Evolutionary conservation across 441 rosid genomes (phyloP), one percentile per base, ranked within the genome.

Genomic region (Gossypium lobatum): DNA sequence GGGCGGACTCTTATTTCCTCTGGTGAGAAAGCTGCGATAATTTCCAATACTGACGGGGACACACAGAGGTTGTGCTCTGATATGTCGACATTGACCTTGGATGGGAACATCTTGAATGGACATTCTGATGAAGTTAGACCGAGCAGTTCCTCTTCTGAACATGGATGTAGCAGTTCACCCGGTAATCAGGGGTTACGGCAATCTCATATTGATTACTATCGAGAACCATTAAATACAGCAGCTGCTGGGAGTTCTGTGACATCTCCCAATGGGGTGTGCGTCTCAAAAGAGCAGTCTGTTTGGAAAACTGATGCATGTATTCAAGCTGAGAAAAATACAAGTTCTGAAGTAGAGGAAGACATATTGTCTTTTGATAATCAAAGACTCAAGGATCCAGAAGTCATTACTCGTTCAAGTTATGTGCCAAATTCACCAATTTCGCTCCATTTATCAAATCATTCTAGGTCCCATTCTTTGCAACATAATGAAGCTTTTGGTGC

Each of bases 381-480:
- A 77, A 85, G 91, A 78, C 86, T 83, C 21, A 82, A 80, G 73
- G 91, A 86, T 80, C 95, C 88, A 20, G 97, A 88, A 75, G 87
- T 85, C 69, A 81, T 80, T 21, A 76, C 67, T 46, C 86, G 16
- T 71, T 76, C 83, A 42, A 75, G 61, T 50, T 85, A 75, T 83
- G 52, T 82, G 73, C 83, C 88, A 42, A 83, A 76, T 74, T 82
- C 89, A 16, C 80, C 88, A 66, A 85, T 81, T 81, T 72, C 83
- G 8, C 73, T 81, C 18, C 87, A 79, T 73, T 64, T 76, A 46
- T 42, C 92, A 64, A 80, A 76, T 78, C 83, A 80, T 77, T 82
- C 82, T 20, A 81, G 85, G 76, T 81, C 93, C 78, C 80, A 79
- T 82, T 85, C 89, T 50, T 76, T 79, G 64, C 93, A 79, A 62